Percentiles rank a stretch among this genome's conserved stretches.
Evolutionary conservation across 140 eudicot species (phyloP).

Genomic region (Anethum foeniculum): DNA sequence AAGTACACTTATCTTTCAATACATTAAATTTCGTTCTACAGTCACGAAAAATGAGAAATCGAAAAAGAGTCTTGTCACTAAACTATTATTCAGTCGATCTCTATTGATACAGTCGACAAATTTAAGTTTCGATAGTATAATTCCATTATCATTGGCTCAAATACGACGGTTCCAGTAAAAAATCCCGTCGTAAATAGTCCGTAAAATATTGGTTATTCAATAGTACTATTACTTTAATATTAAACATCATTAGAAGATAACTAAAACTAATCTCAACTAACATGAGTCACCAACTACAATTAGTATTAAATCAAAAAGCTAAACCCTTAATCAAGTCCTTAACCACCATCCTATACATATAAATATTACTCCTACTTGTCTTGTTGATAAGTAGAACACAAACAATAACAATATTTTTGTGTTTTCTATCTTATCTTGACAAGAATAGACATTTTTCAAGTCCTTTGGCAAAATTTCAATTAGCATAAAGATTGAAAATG

Average conservation of each 20-base stretch:
- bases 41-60: no score
- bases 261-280: constrained; percentile 2
- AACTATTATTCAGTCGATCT: no score
- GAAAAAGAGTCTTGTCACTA: no score
- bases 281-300: not conserved
- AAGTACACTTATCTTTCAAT: no score
- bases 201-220: not conserved
- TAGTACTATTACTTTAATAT: not conserved
- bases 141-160: no score
- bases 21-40: no score
- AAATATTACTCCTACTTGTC: no score
- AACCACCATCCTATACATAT: not conserved
- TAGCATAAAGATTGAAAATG: not conserved
- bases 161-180: no score
- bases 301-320: not conserved
- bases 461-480: not conserved
- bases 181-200: no score
- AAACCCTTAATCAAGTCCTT: not conserved
- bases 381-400: not conserved
- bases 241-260: no score
- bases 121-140: no score
- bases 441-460: not conserved
- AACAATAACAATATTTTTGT: not conserved
- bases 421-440: not conserved
- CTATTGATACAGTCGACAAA: no score